Evolutionary conservation across 352 stramenopile species (phyloP), one percentile per base, ranked within the genome.

Genomic region (Phytophthora colocasiae): DNA sequence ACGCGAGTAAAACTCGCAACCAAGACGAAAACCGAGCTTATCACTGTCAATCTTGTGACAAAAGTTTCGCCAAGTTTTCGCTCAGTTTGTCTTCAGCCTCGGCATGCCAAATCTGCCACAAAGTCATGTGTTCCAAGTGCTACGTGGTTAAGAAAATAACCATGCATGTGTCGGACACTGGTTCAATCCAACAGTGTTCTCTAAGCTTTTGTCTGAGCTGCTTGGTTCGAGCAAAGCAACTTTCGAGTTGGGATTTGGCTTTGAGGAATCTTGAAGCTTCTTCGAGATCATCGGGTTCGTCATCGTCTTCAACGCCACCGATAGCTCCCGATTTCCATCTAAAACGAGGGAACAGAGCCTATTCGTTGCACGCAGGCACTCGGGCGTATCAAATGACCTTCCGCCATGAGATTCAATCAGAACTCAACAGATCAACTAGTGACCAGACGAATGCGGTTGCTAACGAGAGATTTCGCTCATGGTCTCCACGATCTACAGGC

Each of bases 81-180:
- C 22, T 64, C 5, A 54, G 31, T 36, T 36, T 36, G 12, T 36
- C 45, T 9, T 51, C 62, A 4, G 62, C 61, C 17, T 47, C 55
- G 3, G 32, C 61, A 8, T 91, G 82, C 46, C 58, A 78, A 27
- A 78, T 83, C 26, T 91, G 82, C 36, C 72, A 66, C 10, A 44
- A 59, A 24, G 51, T 75, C 3, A 58, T 87, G 12, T 91, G 80
- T 58, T 17, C 50, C 14, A 79, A 79, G 43, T 91, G 82, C 62
- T 78, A 67, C 15, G 78, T 91, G 17, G 32, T 71, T 31, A 89
- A 89, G 57, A 83, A 83, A 14, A 74, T 89, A 38, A 78, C 78
- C 4, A 56, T 90, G 31, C 66, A 90, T 39, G 63, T 88, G 19
- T 67, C 68, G 9, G 44, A 59, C 10, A 69, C 76, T 17, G 64